Conservation (phyloP, 345 rosid species). For the Orychophragmus violaceus region DNA sequence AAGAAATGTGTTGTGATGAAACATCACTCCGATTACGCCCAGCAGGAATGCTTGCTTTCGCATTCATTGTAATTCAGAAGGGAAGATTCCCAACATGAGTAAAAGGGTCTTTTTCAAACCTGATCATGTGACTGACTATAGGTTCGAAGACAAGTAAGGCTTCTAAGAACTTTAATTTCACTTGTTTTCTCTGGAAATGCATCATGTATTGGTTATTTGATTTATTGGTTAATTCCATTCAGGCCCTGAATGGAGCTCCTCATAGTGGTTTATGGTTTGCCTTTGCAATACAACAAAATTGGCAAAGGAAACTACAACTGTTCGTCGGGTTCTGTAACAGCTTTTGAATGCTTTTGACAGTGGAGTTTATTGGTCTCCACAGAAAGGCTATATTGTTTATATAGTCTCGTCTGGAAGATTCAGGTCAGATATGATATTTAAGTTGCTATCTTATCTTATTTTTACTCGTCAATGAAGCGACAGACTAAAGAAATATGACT, state of each 20-base stretch:
- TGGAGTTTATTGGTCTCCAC: conserved; percentile 64
- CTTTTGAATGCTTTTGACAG: conserved; percentile 70
- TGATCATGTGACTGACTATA: conserved; percentile 33
- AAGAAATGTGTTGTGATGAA: conserved; percentile 64
- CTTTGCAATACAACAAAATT: conserved; percentile 64
- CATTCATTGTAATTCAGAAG: conserved; percentile 65
- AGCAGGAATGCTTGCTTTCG: conserved; percentile 72
- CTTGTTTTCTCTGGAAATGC: neutral
- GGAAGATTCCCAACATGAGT: conserved; percentile 31
- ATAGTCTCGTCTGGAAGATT: conserved; percentile 70
- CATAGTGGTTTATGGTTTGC: conserved; percentile 82
- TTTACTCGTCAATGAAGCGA: neutral
- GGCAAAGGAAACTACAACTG: conserved; percentile 85
- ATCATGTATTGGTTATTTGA: conserved; percentile 21
- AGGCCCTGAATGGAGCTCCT: conserved; percentile 79
- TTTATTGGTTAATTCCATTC: conserved; percentile 13
- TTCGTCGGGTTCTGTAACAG: conserved; percentile 85
- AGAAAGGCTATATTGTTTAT: conserved; percentile 58
- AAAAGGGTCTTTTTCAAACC: conserved; percentile 38
- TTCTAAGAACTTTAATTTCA: conserved; percentile 13
- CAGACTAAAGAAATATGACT: conserved; percentile 14
- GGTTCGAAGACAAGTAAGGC: conserved; percentile 53
- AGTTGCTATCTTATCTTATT: conserved; percentile 2
- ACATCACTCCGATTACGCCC: conserved; percentile 59
- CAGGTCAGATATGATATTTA: conserved; percentile 44